Base-by-base conservation (phyloP, 768 basidiomycete genomes). In the Phanerodontia chrysosporium region DNA sequence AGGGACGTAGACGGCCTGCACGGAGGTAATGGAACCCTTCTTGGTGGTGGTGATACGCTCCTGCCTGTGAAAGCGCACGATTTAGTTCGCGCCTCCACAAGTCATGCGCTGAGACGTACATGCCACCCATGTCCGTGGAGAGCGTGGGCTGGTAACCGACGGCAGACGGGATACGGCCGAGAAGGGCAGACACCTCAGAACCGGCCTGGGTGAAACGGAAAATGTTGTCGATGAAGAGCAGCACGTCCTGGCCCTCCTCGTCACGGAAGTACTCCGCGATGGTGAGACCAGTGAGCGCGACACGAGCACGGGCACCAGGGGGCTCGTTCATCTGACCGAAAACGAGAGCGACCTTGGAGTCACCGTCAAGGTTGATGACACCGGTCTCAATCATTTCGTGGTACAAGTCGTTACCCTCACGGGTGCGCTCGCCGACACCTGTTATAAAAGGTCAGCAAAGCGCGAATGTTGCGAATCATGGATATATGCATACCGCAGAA, bases 251-350 rank as follows among this genome's bases (percentile, higher is more conserved):
- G 64, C 97, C 97, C 80, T 99, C 96, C 81, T 98, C 96, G 70
- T 99, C 97, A 87, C 97, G 95, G 97, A 99, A 99, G 82, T 98
- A 99, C 80, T 99, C 97, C 65, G 97, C 97, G 68, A 98, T 98
- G 72, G 97, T 99, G 60, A 99, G 81, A 77, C 97, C 97, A 68
- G 97, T 98, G 69, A 99, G 87, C 65, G 97, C 97, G 70, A 99
- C 97, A 90, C 97, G 97, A 71, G 97, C 97, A 86, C 97, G 95
- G 67, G 97, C 97, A 86, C 97, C 97, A 69, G 97, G 97, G 74
- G 97, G 97, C 83, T 99, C 97, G 81, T 99, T 99, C 97, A 99
- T 99, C 80, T 99, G 97, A 83, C 97, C 97, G 82, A 99, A 99
- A 68, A 99, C 97, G 64, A 99, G 87, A 70, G 97, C 96, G 78